phyloP scores from a whole-genome alignment of 768 basidiomycete genomes.

The Mrakia frigida region DNA sequence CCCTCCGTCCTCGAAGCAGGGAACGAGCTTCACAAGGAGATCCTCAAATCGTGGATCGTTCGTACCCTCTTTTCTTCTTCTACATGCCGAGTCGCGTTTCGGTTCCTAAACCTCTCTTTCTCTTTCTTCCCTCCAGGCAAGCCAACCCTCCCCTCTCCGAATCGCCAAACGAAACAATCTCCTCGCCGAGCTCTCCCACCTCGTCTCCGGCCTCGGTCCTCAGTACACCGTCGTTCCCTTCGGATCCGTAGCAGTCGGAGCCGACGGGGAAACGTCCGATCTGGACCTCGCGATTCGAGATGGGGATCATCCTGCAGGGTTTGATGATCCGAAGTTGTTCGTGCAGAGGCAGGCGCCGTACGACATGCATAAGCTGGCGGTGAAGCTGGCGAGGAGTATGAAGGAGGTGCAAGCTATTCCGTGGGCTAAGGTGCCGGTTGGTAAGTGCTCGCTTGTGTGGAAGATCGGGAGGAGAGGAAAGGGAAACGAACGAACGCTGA shows the following conservation, averaged over 20 bases:
- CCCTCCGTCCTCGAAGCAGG: neutral
- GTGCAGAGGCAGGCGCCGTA: neutral
- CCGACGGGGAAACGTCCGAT: neutral
- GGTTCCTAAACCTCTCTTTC: neutral
- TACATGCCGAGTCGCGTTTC: neutral
- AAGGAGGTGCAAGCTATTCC: constrained; percentile 13
- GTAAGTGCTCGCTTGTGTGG: neutral
- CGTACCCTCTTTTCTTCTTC: neutral
- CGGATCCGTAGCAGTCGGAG: neutral
- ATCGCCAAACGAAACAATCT: neutral
- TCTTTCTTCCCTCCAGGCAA: neutral
- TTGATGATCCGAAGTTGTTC: constrained; percentile 4
- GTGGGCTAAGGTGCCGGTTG: constrained; percentile 17
- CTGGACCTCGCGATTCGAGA: constrained; percentile 5
- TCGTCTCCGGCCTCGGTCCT: neutral
- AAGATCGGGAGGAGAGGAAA: too few species aligned
- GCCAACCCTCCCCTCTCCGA: neutral
- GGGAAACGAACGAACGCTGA: neutral
- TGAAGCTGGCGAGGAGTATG: neutral
- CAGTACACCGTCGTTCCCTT: constrained; percentile 2
- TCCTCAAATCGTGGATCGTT: neutral
- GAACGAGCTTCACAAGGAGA: neutral
- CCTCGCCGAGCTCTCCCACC: neutral
- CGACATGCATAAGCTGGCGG: neutral
- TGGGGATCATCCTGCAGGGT: neutral